A percentile compares a stretch with the other conserved stretches of the same genome.
These are phyloP conservation scores for Lablab purpureus DNA, from an alignment of 306 rosid species.

Conservation along the genomic window DNA sequence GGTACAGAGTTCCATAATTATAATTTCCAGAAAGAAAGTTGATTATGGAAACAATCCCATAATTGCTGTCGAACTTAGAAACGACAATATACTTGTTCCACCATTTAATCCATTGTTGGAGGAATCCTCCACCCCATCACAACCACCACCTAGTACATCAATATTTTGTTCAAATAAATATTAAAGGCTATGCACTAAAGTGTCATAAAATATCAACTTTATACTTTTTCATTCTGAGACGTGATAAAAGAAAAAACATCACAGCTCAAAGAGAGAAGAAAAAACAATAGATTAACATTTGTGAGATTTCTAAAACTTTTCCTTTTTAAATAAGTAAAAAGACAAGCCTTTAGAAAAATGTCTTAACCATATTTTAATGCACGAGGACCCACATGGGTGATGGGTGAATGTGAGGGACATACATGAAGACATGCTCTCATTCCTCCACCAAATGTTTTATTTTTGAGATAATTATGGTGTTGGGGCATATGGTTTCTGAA, in stretches of 20 bases:
- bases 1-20: constrained; percentile 29
- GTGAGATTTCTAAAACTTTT: background rate
- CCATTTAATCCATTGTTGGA: background rate
- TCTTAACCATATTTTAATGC: background rate
- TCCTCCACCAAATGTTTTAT: constrained; percentile 27
- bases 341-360: background rate
- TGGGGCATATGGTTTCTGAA: background rate
- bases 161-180: background rate
- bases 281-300: constrained; percentile 5
- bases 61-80: constrained; percentile 41
- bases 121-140: constrained; percentile 17
- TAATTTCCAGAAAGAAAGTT: constrained; percentile 22
- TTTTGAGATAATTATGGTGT: constrained; percentile 40
- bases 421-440: constrained; percentile 20
- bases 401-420: background rate
- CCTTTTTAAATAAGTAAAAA: background rate
- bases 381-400: no score
- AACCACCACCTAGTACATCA: background rate
- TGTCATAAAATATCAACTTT: background rate
- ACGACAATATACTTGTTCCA: constrained; percentile 37
- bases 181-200: background rate
- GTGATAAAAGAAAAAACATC: background rate
- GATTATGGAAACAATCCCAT: constrained; percentile 32
- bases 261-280: background rate
- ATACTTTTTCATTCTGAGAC: background rate